Base-by-base conservation (phyloP, 495 filamentous ascomycete species). In the Cryomyces minteri region DNA sequence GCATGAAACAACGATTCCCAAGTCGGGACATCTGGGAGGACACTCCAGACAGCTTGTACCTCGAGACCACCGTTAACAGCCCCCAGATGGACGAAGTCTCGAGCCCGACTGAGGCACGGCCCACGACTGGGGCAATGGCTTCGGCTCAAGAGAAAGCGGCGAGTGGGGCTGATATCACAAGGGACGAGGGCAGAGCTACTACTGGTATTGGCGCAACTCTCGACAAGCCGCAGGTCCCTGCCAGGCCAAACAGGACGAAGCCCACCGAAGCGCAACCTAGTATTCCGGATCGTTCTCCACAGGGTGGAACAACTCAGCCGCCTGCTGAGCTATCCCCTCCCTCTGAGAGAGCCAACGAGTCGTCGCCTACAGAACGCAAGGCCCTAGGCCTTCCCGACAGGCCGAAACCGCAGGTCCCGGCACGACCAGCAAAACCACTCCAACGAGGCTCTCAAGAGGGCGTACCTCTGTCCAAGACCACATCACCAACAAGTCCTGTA, bases 1-100 rank as follows among this genome's bases (percentile, higher is more conserved):
- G 68, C 28, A 54, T 74, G 54, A 71, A 75, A 45, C 81, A 82
- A 32, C 73, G 87, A 5, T 99, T 99, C 58, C 90, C 90, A 5
- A 94, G 88, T 57, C 76, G 76, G 33, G 90, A 99, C 62, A 81
- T 96, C 39, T 99, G 90, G 90, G 90, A 99, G 65, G 90, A 99
- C 57, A 76, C 75, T 0, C 88, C 90, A 4, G 83, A 90, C 51
- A 86, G 80, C 53, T 72, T 84, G 40, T 70, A 80, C 45, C 71
- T 92, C 30, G 75, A 81, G 48, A 87, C 90, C 8, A 88, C 82
- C 4, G 78, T 96, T 28, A 74, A 71, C 41, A 61, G 58, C 9
- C 73, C 73, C n/a, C 77, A 84, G 66, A 72, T 31, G 68, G 66
- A 57, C 32, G 52, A 54, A 25, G 40, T 43, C 6, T 44, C 33